phyloP scores from a whole-genome alignment of 345 rosid species.

The Moricandia arvensis region DNA sequence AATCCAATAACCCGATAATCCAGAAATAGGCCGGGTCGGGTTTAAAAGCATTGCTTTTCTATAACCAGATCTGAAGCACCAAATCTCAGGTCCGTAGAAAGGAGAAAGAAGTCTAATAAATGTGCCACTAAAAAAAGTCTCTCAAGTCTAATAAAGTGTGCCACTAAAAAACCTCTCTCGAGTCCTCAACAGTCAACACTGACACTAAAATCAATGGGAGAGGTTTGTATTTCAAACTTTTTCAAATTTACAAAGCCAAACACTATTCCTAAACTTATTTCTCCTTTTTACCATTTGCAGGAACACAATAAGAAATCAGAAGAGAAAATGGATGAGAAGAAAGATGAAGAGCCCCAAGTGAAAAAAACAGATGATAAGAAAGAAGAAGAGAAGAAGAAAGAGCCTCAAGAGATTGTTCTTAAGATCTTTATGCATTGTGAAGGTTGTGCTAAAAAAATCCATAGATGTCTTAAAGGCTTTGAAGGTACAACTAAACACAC shows the following conservation, averaged over 20 bases:
- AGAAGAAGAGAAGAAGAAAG: conserved; percentile 43
- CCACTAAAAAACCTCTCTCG: conserved; percentile 22
- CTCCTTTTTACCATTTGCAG: neutral
- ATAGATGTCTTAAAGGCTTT: conserved; percentile 69
- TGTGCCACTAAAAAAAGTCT: too few species aligned
- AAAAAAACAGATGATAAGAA: conserved; percentile 57
- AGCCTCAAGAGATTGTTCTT: conserved; percentile 67
- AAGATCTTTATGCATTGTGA: conserved; percentile 96
- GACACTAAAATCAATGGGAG: conserved; percentile 58
- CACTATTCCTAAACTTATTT: neutral
- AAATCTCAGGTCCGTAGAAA: too few species aligned
- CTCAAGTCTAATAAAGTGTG: conserved; percentile 20
- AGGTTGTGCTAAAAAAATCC: conserved; percentile 93
- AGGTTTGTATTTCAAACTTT: conserved; percentile 42
- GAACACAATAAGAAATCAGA: conserved; percentile 24
- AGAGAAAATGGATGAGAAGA: conserved; percentile 31
- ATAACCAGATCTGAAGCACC: too few species aligned
- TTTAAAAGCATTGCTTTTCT: too few species aligned
- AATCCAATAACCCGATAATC: too few species aligned
- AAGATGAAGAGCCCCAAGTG: conserved; percentile 51
- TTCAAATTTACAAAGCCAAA: conserved; percentile 17
- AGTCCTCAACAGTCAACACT: conserved; percentile 21
- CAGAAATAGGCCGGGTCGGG: too few species aligned
- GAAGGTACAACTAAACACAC: conserved; percentile 46
- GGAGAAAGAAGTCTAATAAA: too few species aligned